Evolutionary conservation across 164 flowering plant genomes (phyloP).

Genomic region (Vitis cinerea): DNA sequence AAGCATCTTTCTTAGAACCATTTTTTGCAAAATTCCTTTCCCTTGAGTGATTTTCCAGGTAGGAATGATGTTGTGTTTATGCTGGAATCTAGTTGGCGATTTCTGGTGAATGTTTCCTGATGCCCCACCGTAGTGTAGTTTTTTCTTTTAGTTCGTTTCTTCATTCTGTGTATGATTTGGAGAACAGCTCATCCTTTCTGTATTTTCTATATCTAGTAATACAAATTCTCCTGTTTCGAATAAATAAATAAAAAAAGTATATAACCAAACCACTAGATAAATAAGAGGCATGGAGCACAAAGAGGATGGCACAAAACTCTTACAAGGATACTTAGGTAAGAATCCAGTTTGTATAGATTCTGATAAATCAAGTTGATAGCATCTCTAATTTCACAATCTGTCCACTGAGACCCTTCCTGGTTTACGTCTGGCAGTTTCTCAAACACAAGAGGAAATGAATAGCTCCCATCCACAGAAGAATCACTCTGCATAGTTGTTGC

Average conservation of each 20-base stretch:
- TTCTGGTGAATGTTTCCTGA: no score
- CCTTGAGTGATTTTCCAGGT: no score
- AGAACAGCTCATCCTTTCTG: no score
- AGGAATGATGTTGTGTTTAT: no score
- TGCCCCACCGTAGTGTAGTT: no score
- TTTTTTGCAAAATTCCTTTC: no score
- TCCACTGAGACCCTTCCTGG: slow-evolving; percentile 73
- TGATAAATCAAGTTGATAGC: slow-evolving; percentile 65
- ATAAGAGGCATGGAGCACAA: background rate
- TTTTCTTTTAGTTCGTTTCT: no score
- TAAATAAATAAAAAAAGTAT: background rate
- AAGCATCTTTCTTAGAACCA: no score
- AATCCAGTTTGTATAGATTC: slow-evolving; percentile 67
- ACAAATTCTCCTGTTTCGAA: background rate
- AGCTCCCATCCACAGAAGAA: slow-evolving; percentile 50
- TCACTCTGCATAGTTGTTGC: slow-evolving; percentile 50
- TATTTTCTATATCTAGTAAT: no score
- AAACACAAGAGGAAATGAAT: slow-evolving; percentile 47
- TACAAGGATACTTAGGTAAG: slow-evolving; percentile 64
- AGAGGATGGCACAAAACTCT: slow-evolving; percentile 18
- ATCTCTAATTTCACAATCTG: slow-evolving; percentile 66
- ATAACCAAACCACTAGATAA: background rate
- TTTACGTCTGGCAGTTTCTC: slow-evolving; percentile 69
- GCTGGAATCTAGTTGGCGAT: no score
- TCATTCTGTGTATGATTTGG: no score